Base-by-base conservation (phyloP, 305 asterid species). In the Lippia alba region DNA sequence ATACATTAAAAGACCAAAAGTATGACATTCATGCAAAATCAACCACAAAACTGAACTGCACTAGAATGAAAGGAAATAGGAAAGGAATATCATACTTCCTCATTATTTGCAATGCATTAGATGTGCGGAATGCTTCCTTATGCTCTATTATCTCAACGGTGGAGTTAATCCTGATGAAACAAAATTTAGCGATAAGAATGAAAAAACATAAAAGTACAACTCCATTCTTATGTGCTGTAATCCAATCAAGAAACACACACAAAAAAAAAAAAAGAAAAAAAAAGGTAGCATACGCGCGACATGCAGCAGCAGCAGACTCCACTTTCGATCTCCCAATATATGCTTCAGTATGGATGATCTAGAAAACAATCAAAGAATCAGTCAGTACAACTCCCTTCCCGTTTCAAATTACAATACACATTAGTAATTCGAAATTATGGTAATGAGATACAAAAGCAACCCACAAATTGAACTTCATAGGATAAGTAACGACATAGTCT, bases 281-380 rank as follows among this genome's bases (percentile, higher is more conserved):
- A 49, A 50, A 71, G 66, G 75, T 2, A 57, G 67, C 89, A 77
- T 90, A 94, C 97, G 91, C 89, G 34, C 88, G 92, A 79, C 99
- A 94, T 74, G 97, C 86, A 75, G 96, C 95, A 67, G 99, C 97
- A 77, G 99, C 99, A 64, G 99, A 94, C 81, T 94, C 99, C 77
- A 91, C 97, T 85, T 94, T 91, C 50, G 99, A 84, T 83, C 82
- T 81, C 66, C 99, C 99, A 74, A 94, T 89, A 77, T 82, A 88
- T 77, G 91, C 89, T 87, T 94, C 99, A 15, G 92, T 60, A 48
- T 94, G 99, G 75, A 94, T 94, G 64, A 94, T 83, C 99, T 94
- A 73, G 73, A 81, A 48, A 67, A 62, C 49, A 73, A 53, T 9
- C 50, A n/a, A 54, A 15, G 4, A 71, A 72, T 68, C 30, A 70